Evolutionary conservation across 495 filamentous ascomycete species (phyloP), one percentile per base, ranked within the genome.

Genomic region (Neurospora sp.): DNA sequence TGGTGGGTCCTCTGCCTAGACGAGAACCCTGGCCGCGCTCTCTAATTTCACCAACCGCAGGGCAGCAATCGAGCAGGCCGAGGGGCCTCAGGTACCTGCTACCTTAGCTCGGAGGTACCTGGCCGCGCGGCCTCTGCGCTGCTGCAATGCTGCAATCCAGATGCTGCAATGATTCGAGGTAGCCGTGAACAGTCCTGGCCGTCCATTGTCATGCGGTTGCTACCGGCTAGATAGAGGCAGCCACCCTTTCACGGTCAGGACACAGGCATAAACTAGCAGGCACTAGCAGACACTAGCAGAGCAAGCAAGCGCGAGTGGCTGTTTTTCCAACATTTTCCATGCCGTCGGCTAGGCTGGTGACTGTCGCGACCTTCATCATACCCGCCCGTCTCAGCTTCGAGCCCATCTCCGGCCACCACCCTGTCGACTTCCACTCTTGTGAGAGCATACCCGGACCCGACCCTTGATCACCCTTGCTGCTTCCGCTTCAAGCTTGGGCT

Each of bases 301-400:
- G 16, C 35, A n/a, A 65, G 27, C 70, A 59, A 45, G 70, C 42
- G 35, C 44, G 42, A 40, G 70, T 65, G 44, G 42, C 42, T 44
- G 70, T 41, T 70, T 73, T 75, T 77, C 78, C 78, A 79, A 73
- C 76, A 79, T 75, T 76, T 79, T 75, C 76, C 75, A 73, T 74
- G 40, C 27, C 53, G 53, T 61, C 53, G 40, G 69, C 74, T 73
- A 37, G 70, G 69, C 70, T 44, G 35, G 68, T 69, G 45, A 70
- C 68, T 72, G n/a, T n/a, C n/a, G n/a, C 70, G 39, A 44, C 16
- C 22, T 35, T 39, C 8, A 16, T 22, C 69, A 65, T 12, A 16
- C 22, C 70, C 38, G 20, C 20, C 44, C 40, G 20, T 22, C 65
- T 12, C 44, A 44, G 27, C 41, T 72, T 40, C 35, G 35, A 37